Evolutionary conservation across 2,329 filamentous ascomycete genomes (phyloP), one percentile per base, ranked within the genome.

Genomic region (Venturia pyrina): DNA sequence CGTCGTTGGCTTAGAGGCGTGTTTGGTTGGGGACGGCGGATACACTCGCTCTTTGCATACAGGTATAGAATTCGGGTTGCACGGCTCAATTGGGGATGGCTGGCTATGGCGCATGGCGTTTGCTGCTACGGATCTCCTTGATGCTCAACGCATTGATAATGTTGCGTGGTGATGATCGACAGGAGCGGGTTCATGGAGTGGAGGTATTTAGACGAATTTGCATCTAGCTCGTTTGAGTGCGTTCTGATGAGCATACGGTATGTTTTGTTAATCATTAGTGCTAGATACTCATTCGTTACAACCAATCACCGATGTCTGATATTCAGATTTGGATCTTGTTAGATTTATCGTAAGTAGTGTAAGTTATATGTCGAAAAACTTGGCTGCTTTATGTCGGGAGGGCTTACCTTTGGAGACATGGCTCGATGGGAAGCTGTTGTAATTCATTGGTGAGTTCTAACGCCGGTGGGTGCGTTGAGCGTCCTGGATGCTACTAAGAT

Each of bases 11-110:
- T 17, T 53, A 21, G 2, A 28, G n/a, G 2, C 17, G 10, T 21
- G 21, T 15, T 53, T 28, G 48, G 28, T 50, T 10, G 46, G 13
- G 6, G 7, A 24, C 28, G 28, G 53, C 53, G 53, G 53, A 59
- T 28, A 37, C 53, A 28, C 53, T 59, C 53, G 15, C 32, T 59
- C 37, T 59, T 59, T 59, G 53, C 53, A 59, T 59, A 59, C 15
- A 19, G 15, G 53, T 5, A 59, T 37, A 59, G 53, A 59, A 10
- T 13, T 19, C 53, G 28, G 53, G 53, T 59, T 11, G 53, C 44
- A 21, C 19, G 21, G 28, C 28, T 28, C 28, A 28, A 28, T 8
- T 37, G 53, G 53, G 32, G 37, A n/a, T 59, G 53, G 53, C 15
- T 43, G 37, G 37, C 37, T 40, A 11, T 43, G 41, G 41, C 41